Base-by-base conservation (phyloP, 176 grass and related monocot species). In the Microstegium vimineum region DNA sequence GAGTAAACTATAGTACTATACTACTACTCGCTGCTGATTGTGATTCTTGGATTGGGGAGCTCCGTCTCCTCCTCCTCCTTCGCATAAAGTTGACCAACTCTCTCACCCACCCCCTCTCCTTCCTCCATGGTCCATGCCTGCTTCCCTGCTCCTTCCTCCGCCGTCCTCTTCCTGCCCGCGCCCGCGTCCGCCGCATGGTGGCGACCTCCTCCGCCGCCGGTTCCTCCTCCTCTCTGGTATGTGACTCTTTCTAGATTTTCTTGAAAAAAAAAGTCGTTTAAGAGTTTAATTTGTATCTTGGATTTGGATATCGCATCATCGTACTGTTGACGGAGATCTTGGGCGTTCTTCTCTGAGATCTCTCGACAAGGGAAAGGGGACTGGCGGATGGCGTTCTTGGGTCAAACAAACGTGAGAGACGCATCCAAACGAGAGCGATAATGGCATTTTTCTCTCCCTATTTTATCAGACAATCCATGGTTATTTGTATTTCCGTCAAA, bases 21-120 rank as follows among this genome's bases (percentile, higher is more conserved):
- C n/a, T n/a, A n/a, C n/a, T n/a, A 49, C 22, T 9, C 6, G 6
- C 20, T 6, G 25, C 54, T 25, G 15, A 20, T 46, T 45, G 86
- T 45, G 86, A 45, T 62, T 76, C 62, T 25, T 43, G 43, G 54
- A 57, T 23, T 57, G 25, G 12, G 59, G 59, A 30, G 59, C 59
- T 27, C 23, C 59, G 59, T 12, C n/a, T 25, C 25, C 57, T 25
- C 23, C 4, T 2, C 52, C 8, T n/a, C 0, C 20, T 43, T 3
- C 10, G 34, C 27, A 66, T 78, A 79, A 72, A 12, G 80, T 37
- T 89, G 46, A 41, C 42, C 74, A 47, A 38, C 69, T 17, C 3
- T 4, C 45, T 43, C 27, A 60, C 60, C 43, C 34, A 7, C 8
- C 28, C 45, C 1, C 45, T 2, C 17, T n/a, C n/a, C n/a, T n/a